phyloP scores from a whole-genome alignment of 257 asterid species.

The Dorcoceras hygrometricum region DNA sequence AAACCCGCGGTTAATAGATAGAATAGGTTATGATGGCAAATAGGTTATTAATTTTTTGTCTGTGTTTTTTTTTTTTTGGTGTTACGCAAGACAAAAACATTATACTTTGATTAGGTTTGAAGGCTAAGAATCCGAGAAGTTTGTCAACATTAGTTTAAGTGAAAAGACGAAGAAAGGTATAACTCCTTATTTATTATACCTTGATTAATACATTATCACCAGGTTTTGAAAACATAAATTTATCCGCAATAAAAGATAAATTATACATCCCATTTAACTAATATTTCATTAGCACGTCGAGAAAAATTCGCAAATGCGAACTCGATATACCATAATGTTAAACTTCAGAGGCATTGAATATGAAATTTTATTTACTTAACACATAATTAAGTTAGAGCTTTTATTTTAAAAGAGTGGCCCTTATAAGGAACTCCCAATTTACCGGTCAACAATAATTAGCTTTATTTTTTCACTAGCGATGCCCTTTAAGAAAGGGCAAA shows the following conservation, averaged over 20 bases:
- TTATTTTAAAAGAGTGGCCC: neutral
- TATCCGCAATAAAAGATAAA: no score
- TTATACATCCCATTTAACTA: neutral
- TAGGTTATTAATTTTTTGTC: neutral
- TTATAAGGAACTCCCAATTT: conserved; percentile 16
- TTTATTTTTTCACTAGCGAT: conserved; percentile 1
- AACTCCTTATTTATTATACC: no score
- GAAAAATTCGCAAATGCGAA: no score
- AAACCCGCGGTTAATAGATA: neutral
- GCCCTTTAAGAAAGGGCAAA: neutral
- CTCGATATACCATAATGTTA: no score
- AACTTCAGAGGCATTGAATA: no score
- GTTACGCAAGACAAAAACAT: neutral
- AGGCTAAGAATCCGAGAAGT: neutral
- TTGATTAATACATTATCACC: no score
- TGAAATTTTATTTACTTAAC: no score
- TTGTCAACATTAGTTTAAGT: neutral
- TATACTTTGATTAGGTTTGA: neutral
- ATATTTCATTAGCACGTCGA: no score
- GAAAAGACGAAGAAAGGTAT: neutral
- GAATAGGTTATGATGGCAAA: neutral
- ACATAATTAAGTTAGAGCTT: neutral
- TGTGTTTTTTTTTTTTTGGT: neutral
- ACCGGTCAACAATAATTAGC: conserved; percentile 26
- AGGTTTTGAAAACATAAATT: no score